Evolutionary conservation across 2,329 filamentous ascomycete species (phyloP), one percentile per base, ranked within the genome.

Genomic region (Boeremia exigua): DNA sequence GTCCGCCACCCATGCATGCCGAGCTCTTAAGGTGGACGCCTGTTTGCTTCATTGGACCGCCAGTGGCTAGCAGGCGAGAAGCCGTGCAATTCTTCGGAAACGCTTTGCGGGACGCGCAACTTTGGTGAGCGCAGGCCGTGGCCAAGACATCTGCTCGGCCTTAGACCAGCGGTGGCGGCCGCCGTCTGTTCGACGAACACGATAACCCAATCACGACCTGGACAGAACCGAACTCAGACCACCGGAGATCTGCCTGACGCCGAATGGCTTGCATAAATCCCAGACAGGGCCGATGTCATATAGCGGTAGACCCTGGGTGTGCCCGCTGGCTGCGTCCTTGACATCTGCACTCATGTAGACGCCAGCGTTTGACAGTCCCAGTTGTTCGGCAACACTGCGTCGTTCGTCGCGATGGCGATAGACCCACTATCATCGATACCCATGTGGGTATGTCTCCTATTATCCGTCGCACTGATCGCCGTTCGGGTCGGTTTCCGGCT

Each of bases 401-500:
- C 42, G 30, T 32, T 38, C 27, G 53, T 43, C 37, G 47, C 53
- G 28, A 57, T 57, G 48, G 6, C 48, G 48, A 53, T 17, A 29
- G 48, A 53, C 29, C 38, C 19, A 30, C 37, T 42, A 11, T 63
- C 62, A 2, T 43, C 56, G 23, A 39, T 58, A 15, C 49, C 58
- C 5, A 54, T 61, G 45, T 65, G 56, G 56, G 42, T 58, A 28
- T 65, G 62, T 36, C 48, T 65, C n/a, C 30, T 65, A 6, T 34
- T 63, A 2, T 58, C 62, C 9, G 33, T 63, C 27, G 36, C 45
- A 8, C 48, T 65, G 43, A 58, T 65, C 47, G 50, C 28, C 17
- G 14, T 48, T 1, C 58, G 62, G 47, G 58, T 63, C 28, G 29
- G 43, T 1, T 48, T 62, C 28, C 60, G 62, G 29, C 25, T 52